Evolutionary conservation across 441 rosid genomes (phyloP), one percentile per base, ranked within the genome.

Genomic region (Gossypium trilobum): DNA sequence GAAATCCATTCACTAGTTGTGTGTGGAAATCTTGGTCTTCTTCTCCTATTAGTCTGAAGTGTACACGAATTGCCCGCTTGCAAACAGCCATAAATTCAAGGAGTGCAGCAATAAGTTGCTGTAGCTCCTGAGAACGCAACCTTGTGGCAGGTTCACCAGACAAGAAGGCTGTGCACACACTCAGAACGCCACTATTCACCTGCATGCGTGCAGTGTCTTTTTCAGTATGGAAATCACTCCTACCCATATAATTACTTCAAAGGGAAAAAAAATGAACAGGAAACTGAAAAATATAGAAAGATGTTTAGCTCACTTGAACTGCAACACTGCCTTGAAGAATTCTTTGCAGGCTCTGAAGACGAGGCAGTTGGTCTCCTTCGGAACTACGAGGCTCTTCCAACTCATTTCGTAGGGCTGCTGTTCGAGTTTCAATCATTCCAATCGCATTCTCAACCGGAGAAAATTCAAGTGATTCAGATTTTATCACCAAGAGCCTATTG

Each of bases 321-420:
- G 99, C 99, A 68, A 92, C 99, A 82, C 96, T 95, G 85, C 99
- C 98, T 86, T 92, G 99, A 72, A 95, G 97, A 81, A 95, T 95
- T 80, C 99, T 87, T 87, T 92, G 99, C 66, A 95, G 85, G 81
- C 98, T 92, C 83, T 92, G 98, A 20, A 92, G 96, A 64, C 98
- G 95, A 2, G 98, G 99, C 64, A 92, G 83, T 73, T 92, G 98
- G 83, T 95, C 99, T 44, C 98, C 99, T 67, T 95, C 99, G 31
- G 99, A 91, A 77, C 96, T 92, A 71, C 99, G 98, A 77, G 99
- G 97, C 88, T 95, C 99, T 82, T 95, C 98, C 31, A 95, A 95
- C 84, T 92, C 98, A 70, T 89, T 95, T 78, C 97, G 81, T 39
- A 95, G 79, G 17, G 99, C 96, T 65, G 97, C 91, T 78, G 98